These are phyloP conservation scores for Trichoderma orchidacearum DNA, from an alignment of 495 filamentous ascomycete species.

Conservation along the genomic window DNA sequence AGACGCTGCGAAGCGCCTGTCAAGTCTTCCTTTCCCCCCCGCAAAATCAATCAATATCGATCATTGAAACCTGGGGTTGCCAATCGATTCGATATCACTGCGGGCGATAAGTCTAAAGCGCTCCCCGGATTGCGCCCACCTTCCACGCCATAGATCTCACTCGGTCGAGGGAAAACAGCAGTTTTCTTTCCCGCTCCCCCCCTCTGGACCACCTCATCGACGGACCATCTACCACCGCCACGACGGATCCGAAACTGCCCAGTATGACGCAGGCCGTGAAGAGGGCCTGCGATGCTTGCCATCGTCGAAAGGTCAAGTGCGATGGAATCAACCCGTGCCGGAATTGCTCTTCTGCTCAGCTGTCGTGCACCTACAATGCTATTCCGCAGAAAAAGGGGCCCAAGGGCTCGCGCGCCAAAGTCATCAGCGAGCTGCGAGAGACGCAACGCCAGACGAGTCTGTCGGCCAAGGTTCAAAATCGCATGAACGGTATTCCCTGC, in stretches of 20 bases:
- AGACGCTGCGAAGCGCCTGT: background rate
- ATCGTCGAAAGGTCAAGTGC: constrained; percentile 73
- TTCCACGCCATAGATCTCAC: background rate
- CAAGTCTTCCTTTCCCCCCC: background rate
- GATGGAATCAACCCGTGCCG: constrained; percentile 58
- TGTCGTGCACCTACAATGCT: constrained; percentile 70
- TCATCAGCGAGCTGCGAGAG: constrained; percentile 63
- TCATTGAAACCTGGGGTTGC: background rate
- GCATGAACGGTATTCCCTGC: constrained; percentile 26
- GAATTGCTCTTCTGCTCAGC: constrained; percentile 51
- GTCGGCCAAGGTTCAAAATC: constrained; percentile 32
- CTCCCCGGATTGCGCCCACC: background rate
- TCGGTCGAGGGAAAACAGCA: background rate
- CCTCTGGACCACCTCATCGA: background rate
- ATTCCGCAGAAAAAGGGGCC: constrained; percentile 79
- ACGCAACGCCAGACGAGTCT: constrained; percentile 48
- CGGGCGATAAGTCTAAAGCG: background rate
- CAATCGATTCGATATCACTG: background rate
- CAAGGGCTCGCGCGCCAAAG: constrained; percentile 69
- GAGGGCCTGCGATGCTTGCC: constrained; percentile 69
- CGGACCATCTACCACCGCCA: background rate
- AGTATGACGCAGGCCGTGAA: constrained; percentile 44
- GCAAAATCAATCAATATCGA: background rate
- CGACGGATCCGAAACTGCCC: background rate
- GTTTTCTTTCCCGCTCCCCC: background rate